A percentile compares a stretch with the other conserved stretches of the same genome.
These are phyloP conservation scores for Prunus padus DNA, from an alignment of 306 rosid genomes.

Conservation along the genomic window DNA sequence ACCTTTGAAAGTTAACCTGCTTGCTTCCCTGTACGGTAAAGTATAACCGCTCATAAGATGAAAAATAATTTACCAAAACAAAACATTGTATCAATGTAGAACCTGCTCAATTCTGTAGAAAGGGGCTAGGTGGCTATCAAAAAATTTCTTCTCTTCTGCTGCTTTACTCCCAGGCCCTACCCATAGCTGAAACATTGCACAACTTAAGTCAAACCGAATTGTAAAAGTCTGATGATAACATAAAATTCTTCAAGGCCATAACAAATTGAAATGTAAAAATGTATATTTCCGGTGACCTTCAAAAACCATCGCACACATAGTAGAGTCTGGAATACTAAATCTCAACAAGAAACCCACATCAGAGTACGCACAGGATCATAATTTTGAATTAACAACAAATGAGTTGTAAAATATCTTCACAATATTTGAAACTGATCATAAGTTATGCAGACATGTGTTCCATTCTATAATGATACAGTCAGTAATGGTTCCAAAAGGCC, in stretches of 20 bases:
- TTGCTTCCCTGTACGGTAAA: background rate
- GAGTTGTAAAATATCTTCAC: background rate
- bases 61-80: conserved; percentile 3
- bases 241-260: background rate
- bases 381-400: background rate
- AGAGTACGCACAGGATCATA: background rate
- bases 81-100: conserved; percentile 14
- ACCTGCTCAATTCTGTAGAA: conserved; percentile 99
- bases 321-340: background rate
- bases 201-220: conserved; percentile 25
- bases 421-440: background rate
- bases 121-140: conserved; percentile 88
- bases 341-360: conserved; percentile 1
- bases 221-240: background rate
- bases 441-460: background rate
- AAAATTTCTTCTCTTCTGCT: conserved; percentile 83
- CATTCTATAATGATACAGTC: background rate
- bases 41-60: conserved; percentile 17
- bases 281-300: background rate
- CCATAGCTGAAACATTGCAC: conserved; percentile 77
- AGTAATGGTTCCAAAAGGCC: background rate
- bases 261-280: background rate
- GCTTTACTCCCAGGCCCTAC: conserved; percentile 99
- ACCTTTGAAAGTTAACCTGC: background rate
- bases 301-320: background rate